phyloP scores from a whole-genome alignment of 73 alveolate species.

The Uronychia binucleata region DNA sequence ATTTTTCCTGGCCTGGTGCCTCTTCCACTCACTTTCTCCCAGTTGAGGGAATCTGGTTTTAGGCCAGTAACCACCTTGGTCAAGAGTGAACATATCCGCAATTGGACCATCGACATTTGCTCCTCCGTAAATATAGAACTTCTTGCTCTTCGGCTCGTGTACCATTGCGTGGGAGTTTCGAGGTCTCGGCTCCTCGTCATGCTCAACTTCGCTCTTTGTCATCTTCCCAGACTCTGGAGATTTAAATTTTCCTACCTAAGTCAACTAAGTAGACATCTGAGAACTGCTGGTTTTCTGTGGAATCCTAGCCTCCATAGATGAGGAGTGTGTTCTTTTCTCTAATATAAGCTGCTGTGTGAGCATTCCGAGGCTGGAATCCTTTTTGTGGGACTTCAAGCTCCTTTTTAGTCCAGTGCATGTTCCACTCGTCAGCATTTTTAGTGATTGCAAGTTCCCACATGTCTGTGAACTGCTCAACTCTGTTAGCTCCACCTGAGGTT shows the following conservation, averaged over 20 bases:
- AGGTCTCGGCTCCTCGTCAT: conserved; percentile 27
- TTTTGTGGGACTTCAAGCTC: conserved; percentile 3
- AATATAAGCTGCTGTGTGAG: conserved; percentile 13
- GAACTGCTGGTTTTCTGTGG: conserved; percentile 20
- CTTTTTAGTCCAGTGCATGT: neutral
- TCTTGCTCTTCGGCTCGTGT: conserved; percentile 5
- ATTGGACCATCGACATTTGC: conserved; percentile 63
- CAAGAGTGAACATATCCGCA: conserved; percentile 38
- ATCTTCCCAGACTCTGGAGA: neutral
- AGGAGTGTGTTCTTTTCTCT: conserved; percentile 27
- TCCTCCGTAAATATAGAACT: conserved; percentile 54
- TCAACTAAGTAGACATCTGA: conserved; percentile 34
- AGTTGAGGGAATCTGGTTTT: conserved; percentile 8
- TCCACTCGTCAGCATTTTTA: neutral
- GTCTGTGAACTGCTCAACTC: conserved; percentile 22
- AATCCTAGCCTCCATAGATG: conserved; percentile 56
- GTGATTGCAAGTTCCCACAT: conserved; percentile 10
- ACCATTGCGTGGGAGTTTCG: conserved; percentile 55
- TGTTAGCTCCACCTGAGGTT: conserved; percentile 15
- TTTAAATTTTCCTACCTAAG: neutral
- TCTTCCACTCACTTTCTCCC: conserved; percentile 13
- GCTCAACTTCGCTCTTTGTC: conserved; percentile 23
- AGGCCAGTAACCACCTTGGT: conserved; percentile 10
- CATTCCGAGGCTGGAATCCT: conserved; percentile 48
- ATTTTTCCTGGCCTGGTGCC: conserved; percentile 9